Evolutionary conservation across 2,329 filamentous ascomycete species (phyloP).

Genomic region (Penicillium polonicum): DNA sequence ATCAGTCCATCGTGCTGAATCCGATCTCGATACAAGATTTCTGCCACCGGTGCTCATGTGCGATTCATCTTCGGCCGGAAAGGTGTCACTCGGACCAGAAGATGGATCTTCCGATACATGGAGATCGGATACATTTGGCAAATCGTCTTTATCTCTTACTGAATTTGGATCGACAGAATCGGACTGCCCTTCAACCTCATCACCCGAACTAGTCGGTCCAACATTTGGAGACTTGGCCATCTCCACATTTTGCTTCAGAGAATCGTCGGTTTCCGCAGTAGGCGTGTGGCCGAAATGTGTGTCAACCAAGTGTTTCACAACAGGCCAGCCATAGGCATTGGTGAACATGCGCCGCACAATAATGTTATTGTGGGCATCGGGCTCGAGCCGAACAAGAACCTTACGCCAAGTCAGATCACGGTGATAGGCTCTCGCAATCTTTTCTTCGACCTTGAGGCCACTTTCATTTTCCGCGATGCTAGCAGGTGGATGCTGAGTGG

Average conservation of each 20-base stretch:
- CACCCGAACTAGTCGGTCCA: conserved; percentile 61
- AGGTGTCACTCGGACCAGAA: background rate
- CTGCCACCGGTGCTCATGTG: conserved; percentile 12
- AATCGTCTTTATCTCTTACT: background rate
- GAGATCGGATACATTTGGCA: background rate
- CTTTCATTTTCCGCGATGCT: conserved; percentile 23
- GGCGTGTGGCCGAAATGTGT: conserved; percentile 84
- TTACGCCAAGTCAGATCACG: conserved; percentile 91
- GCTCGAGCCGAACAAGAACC: conserved; percentile 90
- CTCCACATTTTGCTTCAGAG: conserved; percentile 65
- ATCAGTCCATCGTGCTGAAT: conserved; percentile 66
- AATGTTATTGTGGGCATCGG: conserved; percentile 98
- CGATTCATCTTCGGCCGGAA: conserved; percentile 11
- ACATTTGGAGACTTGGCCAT: conserved; percentile 62
- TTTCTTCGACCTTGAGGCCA: conserved; percentile 88
- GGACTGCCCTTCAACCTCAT: conserved; percentile 56
- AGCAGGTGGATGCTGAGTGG: conserved; percentile 14
- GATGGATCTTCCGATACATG: background rate
- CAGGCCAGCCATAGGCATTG: conserved; percentile 97
- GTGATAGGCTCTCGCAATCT: conserved; percentile 95
- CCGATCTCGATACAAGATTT: conserved; percentile 34
- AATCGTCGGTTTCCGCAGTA: conserved; percentile 64
- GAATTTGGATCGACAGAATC: conserved; percentile 17
- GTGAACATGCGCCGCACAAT: conserved; percentile 94
- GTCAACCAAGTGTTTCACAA: conserved; percentile 90